Conservation (phyloP, 2,329 filamentous ascomycete species). For the Exophiala calicioides region DNA sequence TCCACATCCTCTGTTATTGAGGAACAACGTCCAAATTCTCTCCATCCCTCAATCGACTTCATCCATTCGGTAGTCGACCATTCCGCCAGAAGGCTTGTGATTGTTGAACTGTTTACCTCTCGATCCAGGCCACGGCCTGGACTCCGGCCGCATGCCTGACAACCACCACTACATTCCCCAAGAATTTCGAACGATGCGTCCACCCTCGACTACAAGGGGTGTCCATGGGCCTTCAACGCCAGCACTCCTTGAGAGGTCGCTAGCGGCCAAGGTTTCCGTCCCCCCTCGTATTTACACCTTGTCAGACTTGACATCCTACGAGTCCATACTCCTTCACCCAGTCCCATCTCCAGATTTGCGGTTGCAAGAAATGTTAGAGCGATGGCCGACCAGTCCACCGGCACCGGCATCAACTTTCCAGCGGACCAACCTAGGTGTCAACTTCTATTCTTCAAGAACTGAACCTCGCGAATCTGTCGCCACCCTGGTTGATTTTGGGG, state of each 20-base stretch:
- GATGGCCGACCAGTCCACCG: conserved; percentile 7
- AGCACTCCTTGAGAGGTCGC: background rate
- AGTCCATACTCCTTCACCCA: conserved; percentile 13
- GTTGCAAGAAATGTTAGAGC: conserved; percentile 19
- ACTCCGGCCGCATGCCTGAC: conserved; percentile 9
- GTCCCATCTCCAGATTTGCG: conserved; percentile 21
- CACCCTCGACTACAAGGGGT: conserved; percentile 1
- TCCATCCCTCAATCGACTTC: too few species aligned
- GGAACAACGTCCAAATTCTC: background rate
- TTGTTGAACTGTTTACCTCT: background rate
- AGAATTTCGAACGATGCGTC: conserved; percentile 15
- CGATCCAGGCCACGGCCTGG: background rate
- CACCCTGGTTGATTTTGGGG: conserved; percentile 8
- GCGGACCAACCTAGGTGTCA: background rate
- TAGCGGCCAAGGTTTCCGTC: background rate
- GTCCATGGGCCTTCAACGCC: conserved; percentile 2
- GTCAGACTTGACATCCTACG: conserved; percentile 3
- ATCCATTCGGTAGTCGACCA: background rate
- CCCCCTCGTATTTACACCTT: conserved; percentile 5
- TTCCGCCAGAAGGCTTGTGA: background rate
- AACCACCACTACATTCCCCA: conserved; percentile 5
- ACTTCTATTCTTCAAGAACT: background rate
- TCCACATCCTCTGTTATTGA: background rate
- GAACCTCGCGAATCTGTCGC: conserved; percentile 7
- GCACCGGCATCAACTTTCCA: background rate